Base-by-base conservation (phyloP, 331 rosid genomes). In the Quercus tomentella region DNA sequence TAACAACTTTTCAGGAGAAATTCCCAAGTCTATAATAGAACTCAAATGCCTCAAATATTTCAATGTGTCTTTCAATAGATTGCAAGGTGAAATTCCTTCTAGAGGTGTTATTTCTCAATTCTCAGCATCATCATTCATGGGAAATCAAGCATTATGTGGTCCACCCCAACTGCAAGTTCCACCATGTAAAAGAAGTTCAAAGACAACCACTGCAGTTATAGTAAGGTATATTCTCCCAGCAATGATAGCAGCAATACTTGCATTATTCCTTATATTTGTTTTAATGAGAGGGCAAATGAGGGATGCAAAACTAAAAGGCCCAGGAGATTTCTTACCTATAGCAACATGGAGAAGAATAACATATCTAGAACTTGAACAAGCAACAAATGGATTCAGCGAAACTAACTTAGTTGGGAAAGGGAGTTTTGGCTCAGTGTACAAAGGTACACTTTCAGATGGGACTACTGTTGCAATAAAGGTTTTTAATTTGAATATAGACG, bases 21-120 rank as follows among this genome's bases (percentile, higher is more conserved):
- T 37, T 37, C 45, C 45, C 2, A 8, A 8, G 45, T 2, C 45
- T 37, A 0, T 37, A 37, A 37, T 8, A 7, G 2, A 37, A 37
- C 45, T 37, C 45, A 37, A 8, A 37, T 35, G 10, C 43, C 45
- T 37, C 9, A 37, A 37, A 37, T 2, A 37, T 37, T 37, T 37
- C 45, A 37, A 37, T 37, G 72, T 84, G 1, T 88, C 92, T 30
- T 72, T 66, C 4, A 87, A 87, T 68, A 55, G 60, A 21, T 45
- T 84, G 21, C 56, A 52, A 25, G 87, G 91, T 4, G 15, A 41
- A 7, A 71, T 87, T 71, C 88, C 91, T 35, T 11, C 4, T 0
- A 17, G 49, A 54, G 35, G 33, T 10, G 25, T 7, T 12, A 8
- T 57, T 57, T 3, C 5, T 57, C 3, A 20, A 21, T 57, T 21